phyloP scores from a whole-genome alignment of 2,329 filamentous ascomycete species.

The Acrocalymma vagum region DNA sequence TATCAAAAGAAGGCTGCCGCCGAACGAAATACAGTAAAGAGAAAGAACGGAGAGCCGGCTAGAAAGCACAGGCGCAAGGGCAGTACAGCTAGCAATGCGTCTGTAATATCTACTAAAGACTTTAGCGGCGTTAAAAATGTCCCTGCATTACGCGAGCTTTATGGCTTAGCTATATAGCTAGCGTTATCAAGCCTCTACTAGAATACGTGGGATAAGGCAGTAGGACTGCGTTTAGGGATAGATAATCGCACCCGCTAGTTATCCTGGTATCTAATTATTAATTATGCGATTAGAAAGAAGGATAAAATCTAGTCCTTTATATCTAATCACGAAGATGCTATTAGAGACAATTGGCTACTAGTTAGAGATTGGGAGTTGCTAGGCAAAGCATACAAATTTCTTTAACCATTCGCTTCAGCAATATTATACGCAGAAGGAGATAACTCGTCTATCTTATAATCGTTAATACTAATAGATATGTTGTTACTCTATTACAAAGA shows the following conservation, averaged over 20 bases:
- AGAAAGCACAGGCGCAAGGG: too few relatives aligned
- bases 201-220: background rate
- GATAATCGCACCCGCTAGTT: slow-evolving; percentile 10
- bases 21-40: slow-evolving; percentile 1
- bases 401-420: slow-evolving; percentile 8
- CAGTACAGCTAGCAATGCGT: background rate
- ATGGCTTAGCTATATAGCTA: slow-evolving; percentile 5
- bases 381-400: slow-evolving; percentile 4
- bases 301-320: slow-evolving; percentile 7
- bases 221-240: slow-evolving; percentile 6
- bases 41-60: too few relatives aligned
- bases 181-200: background rate
- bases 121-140: slow-evolving; percentile 3
- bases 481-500: slow-evolving; percentile 7
- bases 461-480: slow-evolving; percentile 5
- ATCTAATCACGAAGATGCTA: slow-evolving; percentile 2
- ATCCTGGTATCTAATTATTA: slow-evolving; percentile 10
- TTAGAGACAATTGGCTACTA: slow-evolving; percentile 3
- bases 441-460: slow-evolving; percentile 7
- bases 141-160: slow-evolving; percentile 3
- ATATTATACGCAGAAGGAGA: slow-evolving; percentile 11
- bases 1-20: slow-evolving; percentile 2
- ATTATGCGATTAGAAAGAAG: slow-evolving; percentile 5
- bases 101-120: too few relatives aligned
- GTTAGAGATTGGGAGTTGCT: slow-evolving; percentile 8